A percentile compares a stretch with the other conserved stretches of the same genome.
phyloP scores from a whole-genome alignment of 1,284 basidiomycete species.

The Ceratobasidium sp. region DNA sequence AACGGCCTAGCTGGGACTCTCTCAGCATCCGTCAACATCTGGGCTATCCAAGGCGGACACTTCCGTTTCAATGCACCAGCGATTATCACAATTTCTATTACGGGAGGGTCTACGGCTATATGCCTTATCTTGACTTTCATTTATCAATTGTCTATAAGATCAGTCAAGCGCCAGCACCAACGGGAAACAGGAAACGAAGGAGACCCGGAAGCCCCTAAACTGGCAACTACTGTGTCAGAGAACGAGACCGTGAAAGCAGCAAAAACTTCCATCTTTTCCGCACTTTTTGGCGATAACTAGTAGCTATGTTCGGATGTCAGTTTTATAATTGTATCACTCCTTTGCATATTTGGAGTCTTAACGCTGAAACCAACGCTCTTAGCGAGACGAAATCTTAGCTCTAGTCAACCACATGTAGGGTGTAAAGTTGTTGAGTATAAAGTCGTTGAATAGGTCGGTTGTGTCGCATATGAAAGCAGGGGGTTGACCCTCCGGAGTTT shows the following conservation, averaged over 20 bases:
- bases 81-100: constrained; percentile 20
- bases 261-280: not conserved
- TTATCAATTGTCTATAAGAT: constrained; percentile 10
- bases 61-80: constrained; percentile 18
- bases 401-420: too few species aligned
- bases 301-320: not conserved
- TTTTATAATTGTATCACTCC: too few species aligned
- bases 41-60: constrained; percentile 33
- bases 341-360: too few species aligned
- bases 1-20: constrained; percentile 31
- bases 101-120: constrained; percentile 11
- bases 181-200: not conserved
- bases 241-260: not conserved
- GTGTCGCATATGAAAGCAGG: too few species aligned
- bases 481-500: too few species aligned
- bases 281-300: not conserved
- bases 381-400: too few species aligned
- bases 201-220: not conserved
- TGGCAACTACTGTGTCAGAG: not conserved
- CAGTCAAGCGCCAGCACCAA: constrained; percentile 9
- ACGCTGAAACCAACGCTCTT: too few species aligned
- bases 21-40: constrained; percentile 22
- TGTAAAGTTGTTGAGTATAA: too few species aligned
- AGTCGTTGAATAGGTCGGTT: too few species aligned
- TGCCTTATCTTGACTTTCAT: constrained; percentile 7